These are phyloP conservation scores for Ustilago esculenta DNA, from an alignment of 1,284 basidiomycete species.

Conservation along the genomic window DNA sequence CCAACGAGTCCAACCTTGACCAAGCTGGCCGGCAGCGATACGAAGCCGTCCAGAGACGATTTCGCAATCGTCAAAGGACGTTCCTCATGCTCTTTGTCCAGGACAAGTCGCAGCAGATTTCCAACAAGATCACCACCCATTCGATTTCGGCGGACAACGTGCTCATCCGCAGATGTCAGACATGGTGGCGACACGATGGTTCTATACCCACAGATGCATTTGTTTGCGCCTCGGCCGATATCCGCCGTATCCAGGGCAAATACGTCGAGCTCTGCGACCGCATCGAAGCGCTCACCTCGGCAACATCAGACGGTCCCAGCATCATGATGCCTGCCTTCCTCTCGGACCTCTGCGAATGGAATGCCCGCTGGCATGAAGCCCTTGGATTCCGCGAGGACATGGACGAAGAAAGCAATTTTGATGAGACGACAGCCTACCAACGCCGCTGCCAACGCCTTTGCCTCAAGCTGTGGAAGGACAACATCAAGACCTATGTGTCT, in stretches of 20 bases:
- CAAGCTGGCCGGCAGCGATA: constrained; percentile 34
- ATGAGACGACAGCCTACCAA: constrained; percentile 22
- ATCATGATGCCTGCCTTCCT: constrained; percentile 51
- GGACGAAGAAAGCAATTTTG: constrained; percentile 23
- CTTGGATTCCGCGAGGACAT: constrained; percentile 34
- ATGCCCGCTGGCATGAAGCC: constrained; percentile 37
- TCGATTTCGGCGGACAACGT: constrained; percentile 39
- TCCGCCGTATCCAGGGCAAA: constrained; percentile 45
- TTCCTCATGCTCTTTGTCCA: constrained; percentile 52
- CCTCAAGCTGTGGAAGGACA: constrained; percentile 45
- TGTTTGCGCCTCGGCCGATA: constrained; percentile 41
- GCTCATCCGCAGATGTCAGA: constrained; percentile 45
- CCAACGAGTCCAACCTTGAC: constrained; percentile 37
- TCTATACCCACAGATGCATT: constrained; percentile 39
- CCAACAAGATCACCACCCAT: constrained; percentile 42
- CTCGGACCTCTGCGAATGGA: constrained; percentile 44
- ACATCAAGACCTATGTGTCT: constrained; percentile 48
- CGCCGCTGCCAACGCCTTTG: constrained; percentile 30
- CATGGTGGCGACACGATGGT: constrained; percentile 39
- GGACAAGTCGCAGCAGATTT: constrained; percentile 54
- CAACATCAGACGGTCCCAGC: constrained; percentile 41
- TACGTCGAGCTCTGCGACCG: constrained; percentile 47
- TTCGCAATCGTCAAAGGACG: constrained; percentile 50
- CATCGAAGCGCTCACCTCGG: constrained; percentile 36
- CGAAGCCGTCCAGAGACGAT: constrained; percentile 38